Conservation (phyloP, 176 grass and related monocot species). For the maize (Zea mays) region DNA sequence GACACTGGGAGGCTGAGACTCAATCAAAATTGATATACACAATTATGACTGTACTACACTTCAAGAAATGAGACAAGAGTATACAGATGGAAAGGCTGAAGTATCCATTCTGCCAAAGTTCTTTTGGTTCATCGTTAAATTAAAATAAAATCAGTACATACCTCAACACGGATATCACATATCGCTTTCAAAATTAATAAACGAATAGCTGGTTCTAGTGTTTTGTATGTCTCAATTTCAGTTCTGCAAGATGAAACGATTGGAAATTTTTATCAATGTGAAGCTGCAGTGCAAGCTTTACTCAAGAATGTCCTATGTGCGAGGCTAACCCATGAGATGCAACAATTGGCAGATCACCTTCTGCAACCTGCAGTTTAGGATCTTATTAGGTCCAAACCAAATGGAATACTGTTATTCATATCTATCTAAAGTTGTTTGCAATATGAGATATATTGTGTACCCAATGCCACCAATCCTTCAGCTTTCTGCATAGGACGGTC, state of each 20-base stretch:
- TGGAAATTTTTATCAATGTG: not conserved
- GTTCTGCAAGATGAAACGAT: constrained; percentile 48
- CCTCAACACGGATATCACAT: constrained; percentile 95
- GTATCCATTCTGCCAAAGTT: not conserved
- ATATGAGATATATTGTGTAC: constrained; percentile 49
- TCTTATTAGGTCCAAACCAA: constrained; percentile 44
- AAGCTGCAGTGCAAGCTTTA: constrained; percentile 12
- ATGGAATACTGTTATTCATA: constrained; percentile 12
- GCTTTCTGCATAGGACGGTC: constrained; percentile 87
- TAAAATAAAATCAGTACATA: constrained; percentile 30
- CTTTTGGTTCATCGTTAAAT: not conserved
- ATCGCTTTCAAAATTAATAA: constrained; percentile 92
- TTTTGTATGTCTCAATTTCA: constrained; percentile 84
- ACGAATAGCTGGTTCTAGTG: constrained; percentile 73
- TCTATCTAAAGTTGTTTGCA: constrained; percentile 37
- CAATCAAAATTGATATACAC: constrained; percentile 1
- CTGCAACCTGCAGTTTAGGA: constrained; percentile 74
- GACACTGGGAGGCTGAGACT: not conserved
- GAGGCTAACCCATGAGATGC: constrained; percentile 88
- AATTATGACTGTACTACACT: not conserved
- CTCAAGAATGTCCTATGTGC: constrained; percentile 24
- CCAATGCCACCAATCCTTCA: constrained; percentile 99
- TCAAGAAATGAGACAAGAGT: not conserved
- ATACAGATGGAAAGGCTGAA: constrained; percentile 9
- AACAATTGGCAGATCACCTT: constrained; percentile 95